Base-by-base conservation (phyloP, 768 basidiomycete species). In the Lactarius deliciosus region DNA sequence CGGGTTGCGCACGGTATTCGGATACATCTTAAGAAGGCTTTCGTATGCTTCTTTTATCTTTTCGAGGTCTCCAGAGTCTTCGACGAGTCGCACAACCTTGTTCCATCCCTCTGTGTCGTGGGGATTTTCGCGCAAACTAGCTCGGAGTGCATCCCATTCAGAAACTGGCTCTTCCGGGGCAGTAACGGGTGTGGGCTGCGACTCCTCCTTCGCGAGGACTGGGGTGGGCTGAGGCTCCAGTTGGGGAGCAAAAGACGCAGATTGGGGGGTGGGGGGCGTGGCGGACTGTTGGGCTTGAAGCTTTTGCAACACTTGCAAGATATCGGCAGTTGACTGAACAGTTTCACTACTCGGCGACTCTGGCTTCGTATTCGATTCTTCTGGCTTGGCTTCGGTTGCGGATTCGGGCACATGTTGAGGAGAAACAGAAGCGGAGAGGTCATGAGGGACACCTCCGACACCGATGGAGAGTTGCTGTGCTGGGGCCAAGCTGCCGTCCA, bases 11-110 rank as follows among this genome's bases (percentile, higher is more conserved):
- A 98, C 95, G 72, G 91, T 94, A 76, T 96, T 96, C 22, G 96
- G 96, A 76, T 92, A 96, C 60, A 86, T 86, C 73, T 87, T 85
- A 64, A 96, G 82, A 69, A 98, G 80, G 50, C 84, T 87, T 73
- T 94, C 90, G 76, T 92, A 98, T 18, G 90, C 86, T 55, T 85
- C 83, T 68, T 92, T 86, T 70, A 96, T 88, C 75, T 87, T 87
- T 60, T 88, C 84, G 70, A 94, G 83, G 73, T 96, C 91, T 68
- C 86, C 88, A 41, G 84, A 85, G 64, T 82, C 80, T 78, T 96
- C 89, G 41, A 92, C 89, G 68, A 91, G 79, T 57, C 87, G 83
- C 72, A 97, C 83, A 40, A 96, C 81, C 70, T 84, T 85, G 74
- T 91, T 82, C 87, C 94, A 91, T 18, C 82, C 83, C 56, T 89